Conservation (phyloP, 202 grass and related monocot species). For the Saccharum hybrid region DNA sequence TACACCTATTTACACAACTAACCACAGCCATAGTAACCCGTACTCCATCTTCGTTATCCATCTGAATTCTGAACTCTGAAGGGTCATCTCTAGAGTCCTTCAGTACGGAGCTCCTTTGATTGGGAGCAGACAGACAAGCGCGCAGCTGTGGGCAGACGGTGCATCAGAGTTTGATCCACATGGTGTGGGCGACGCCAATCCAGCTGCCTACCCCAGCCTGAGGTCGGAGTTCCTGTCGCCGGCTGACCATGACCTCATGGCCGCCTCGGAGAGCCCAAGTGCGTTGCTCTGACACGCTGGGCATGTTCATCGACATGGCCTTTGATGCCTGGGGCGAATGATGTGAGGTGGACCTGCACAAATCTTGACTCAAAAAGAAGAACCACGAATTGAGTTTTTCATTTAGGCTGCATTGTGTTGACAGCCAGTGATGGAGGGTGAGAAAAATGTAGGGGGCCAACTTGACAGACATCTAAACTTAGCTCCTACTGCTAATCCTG, state of each 20-base stretch:
- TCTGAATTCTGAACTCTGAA: background rate
- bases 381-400: too few species aligned
- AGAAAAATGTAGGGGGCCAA: too few species aligned
- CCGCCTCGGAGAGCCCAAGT: constrained; percentile 13
- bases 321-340: too few species aligned
- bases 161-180: constrained; percentile 48
- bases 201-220: background rate
- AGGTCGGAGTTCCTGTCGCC: constrained; percentile 8
- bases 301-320: background rate
- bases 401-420: too few species aligned
- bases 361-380: too few species aligned
- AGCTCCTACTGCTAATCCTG: too few species aligned
- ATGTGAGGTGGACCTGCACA: too few species aligned
- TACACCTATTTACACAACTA: too few species aligned
- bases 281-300: constrained; percentile 27
- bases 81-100: background rate
- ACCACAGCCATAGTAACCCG: background rate
- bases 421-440: too few species aligned
- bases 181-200: background rate
- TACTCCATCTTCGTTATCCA: too few species aligned
- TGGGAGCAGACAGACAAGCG: background rate
- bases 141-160: background rate
- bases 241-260: constrained; percentile 1
- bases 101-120: constrained; percentile 9
- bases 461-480: too few species aligned